Base-by-base conservation (phyloP, 1,284 basidiomycete species). In the Anthracocystis panici-leucophaei region DNA sequence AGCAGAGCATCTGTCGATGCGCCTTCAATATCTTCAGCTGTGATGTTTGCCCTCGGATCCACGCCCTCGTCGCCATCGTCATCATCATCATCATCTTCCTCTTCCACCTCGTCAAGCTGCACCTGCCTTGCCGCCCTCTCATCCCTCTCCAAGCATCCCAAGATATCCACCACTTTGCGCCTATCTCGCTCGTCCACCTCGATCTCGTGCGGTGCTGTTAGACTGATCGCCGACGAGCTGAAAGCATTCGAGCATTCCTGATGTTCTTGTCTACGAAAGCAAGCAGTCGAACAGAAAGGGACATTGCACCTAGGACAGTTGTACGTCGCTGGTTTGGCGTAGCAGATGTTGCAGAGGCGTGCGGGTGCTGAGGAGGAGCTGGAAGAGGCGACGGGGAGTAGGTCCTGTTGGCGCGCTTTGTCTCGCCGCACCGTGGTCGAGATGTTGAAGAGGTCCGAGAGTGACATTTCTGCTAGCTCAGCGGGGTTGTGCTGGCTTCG, bases 301-400 rank as follows among this genome's bases (percentile, higher is more conserved):
- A 71, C 54, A 44, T 82, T 77, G 71, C 81, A 83, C 44, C 60
- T 56, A 1, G 81, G 79, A 56, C 81, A 83, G n/a, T 55, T 77
- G 64, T 83, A 83, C 6, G 61, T 46, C 0, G 80, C 74, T 2
- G 54, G 45, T 7, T 60, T 27, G 29, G 65, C 46, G 50, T 67
- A 75, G 59, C 81, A 82, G 56, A 82, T 68, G 55, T 77, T 78
- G 53, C 79, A 82, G 2, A 78, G 66, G 5, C 78, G 63, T 3
- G 68, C 12, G 0, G 65, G 56, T 25, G 51, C 45, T 18, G 64
- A 44, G 12, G 64, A 44, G 12, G 48, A 50, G 29, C 51, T 52
- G 5, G 67, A 55, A 7, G 68, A 48, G 16, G 70, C 57, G 5
- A 42, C 50, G 38, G 70, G 72, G 3, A 77, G 64, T 3, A 69